These are phyloP conservation scores for Epithele typhae DNA, from an alignment of 768 basidiomycete species.

Conservation along the genomic window DNA sequence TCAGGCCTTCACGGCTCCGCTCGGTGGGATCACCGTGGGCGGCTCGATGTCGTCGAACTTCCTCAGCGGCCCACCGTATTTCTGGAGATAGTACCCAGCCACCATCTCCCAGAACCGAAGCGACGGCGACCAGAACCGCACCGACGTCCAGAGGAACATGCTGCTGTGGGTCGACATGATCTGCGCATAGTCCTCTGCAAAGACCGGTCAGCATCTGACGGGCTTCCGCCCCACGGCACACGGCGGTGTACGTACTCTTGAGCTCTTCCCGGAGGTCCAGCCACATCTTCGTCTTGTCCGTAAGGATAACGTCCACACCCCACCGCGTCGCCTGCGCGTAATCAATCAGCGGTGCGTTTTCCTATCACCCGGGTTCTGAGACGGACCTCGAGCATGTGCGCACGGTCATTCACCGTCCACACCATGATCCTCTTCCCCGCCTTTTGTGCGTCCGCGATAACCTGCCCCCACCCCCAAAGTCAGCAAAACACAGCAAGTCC, in stretches of 20 bases:
- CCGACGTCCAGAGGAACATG: slow-evolving; percentile 66
- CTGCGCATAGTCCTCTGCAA: slow-evolving; percentile 57
- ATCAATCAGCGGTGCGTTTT: background rate
- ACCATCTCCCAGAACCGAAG: slow-evolving; percentile 6
- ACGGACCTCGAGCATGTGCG: slow-evolving; percentile 84
- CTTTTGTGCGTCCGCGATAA: slow-evolving; percentile 73
- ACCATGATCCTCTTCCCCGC: slow-evolving; percentile 85
- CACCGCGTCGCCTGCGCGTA: slow-evolving; percentile 56
- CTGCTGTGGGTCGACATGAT: slow-evolving; percentile 54
- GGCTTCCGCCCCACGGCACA: background rate
- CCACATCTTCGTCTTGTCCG: slow-evolving; percentile 69
- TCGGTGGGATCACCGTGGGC: background rate
- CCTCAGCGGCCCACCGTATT: slow-evolving; percentile 10
- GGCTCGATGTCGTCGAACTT: background rate
- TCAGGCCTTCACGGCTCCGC: slow-evolving; percentile 9
- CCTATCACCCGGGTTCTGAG: background rate
- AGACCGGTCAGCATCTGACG: background rate
- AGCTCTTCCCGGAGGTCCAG: slow-evolving; percentile 56
- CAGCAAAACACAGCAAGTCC: background rate
- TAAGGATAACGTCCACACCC: slow-evolving; percentile 75
- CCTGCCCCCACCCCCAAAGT: slow-evolving; percentile 31
- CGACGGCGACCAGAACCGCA: slow-evolving; percentile 50
- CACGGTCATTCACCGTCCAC: slow-evolving; percentile 91
- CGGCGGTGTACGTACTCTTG: slow-evolving; percentile 38
- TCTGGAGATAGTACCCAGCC: background rate